Evolutionary conservation across 805 yeast genomes (phyloP), one percentile per base, ranked within the genome.

Genomic region (Ogataea nitratoaversa): DNA sequence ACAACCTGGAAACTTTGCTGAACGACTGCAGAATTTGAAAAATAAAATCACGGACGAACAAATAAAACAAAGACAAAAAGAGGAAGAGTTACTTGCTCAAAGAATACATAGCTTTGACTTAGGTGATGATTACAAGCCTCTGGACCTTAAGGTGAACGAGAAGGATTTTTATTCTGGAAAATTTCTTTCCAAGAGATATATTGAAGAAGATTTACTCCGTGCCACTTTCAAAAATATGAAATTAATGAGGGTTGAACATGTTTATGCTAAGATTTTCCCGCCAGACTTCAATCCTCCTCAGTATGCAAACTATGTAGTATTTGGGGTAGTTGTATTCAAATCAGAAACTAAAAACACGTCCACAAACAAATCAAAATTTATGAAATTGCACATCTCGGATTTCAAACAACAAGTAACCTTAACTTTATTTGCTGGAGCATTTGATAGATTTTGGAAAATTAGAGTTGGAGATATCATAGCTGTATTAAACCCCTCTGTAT

Each of bases 391-490:
- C 2, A 51, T 91, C 3, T 84, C 95, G 0, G 84, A 85, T 55
- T 82, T 89, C 52, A 69, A 69, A 38, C 73, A 72, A 37, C 74
- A 75, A 2, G 59, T 89, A 2, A 76, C 78, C 34, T 53, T 88
- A 5, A 73, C 78, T 41, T 57, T 90, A 3, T 82, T 84, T 55
- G 89, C 82, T 1, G 64, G 70, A 14, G 84, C 88, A 4, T 82
- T 82, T 46, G 75, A 77, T 18, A 76, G 74, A 53, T 84, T 78
- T 59, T 86, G 86, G 79, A 87, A 84, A 47, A 53, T 89, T 2
- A 66, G 78, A 38, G 68, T 78, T 1, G 97, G 98, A 0, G 88
- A 84, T 44, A 61, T 90, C 0, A 60, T 90, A 9, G 84, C 83
- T 0, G 55, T 91, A 1, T 59, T 90, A 38, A 91, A 90, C 53